Conservation (phyloP, 192 early-diverging fungal genomes). For the Coemansia nantahalensis region DNA sequence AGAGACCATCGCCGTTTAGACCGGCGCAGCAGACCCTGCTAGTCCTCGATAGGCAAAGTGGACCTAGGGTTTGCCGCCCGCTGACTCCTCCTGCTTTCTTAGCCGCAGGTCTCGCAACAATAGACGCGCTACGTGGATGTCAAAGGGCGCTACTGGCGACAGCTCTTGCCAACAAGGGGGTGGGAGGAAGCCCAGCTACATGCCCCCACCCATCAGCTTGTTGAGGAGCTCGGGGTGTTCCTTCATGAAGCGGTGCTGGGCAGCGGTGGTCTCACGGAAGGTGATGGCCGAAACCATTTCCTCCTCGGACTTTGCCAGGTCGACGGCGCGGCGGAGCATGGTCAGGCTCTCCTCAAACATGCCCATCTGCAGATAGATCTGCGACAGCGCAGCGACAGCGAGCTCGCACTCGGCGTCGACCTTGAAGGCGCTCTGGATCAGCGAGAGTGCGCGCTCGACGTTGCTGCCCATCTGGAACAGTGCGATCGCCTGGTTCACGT, state of each 20-base stretch:
- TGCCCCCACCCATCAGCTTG: constrained; percentile 52
- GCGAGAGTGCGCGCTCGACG: constrained; percentile 65
- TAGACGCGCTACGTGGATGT: no score
- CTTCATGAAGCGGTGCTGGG: constrained; percentile 57
- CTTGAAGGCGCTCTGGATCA: constrained; percentile 78
- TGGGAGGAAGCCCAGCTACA: constrained; percentile 12
- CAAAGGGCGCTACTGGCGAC: no score
- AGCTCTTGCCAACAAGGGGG: no score
- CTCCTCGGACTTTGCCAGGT: constrained; percentile 82
- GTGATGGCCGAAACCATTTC: constrained; percentile 84
- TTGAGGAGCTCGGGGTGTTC: constrained; percentile 56
- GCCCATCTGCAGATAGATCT: constrained; percentile 83
- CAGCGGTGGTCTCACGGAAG: constrained; percentile 63
- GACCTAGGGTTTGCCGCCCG: no score
- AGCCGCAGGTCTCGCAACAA: no score
- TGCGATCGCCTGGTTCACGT: constrained; percentile 92
- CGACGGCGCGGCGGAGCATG: constrained; percentile 78
- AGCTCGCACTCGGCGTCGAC: constrained; percentile 96
- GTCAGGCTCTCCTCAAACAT: constrained; percentile 80
- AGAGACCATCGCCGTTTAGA: no score
- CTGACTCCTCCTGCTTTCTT: no score
- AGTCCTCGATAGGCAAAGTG: no score
- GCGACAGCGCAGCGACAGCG: constrained; percentile 76
- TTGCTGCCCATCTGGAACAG: constrained; percentile 79
- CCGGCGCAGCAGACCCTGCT: no score